Evolutionary conservation across 495 filamentous ascomycete genomes (phyloP), one percentile per base, ranked within the genome.

Genomic region (Penicillium samsonianum): DNA sequence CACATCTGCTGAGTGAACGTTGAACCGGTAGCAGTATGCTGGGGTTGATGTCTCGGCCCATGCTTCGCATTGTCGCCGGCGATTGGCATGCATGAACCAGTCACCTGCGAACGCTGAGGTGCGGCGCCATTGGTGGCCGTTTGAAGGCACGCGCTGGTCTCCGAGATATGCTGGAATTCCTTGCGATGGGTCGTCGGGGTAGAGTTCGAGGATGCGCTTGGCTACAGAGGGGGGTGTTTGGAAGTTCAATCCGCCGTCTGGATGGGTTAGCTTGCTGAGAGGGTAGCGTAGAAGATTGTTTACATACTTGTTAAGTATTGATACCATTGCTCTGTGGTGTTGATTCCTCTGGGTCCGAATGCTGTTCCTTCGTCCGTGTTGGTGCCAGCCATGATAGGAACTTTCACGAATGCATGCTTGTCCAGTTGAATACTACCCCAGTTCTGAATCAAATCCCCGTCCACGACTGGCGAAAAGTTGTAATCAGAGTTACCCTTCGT

Each of bases 1-100:
- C 0, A 71, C 57, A 50, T 79, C 75, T 30, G 67, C 72, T 0
- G 74, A 65, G 38, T 73, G 72, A 33, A 78, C 76, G 63, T 87
- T 82, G 70, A 86, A 88, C 9, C 82, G 82, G 68, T 84, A 87
- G 67, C 82, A 82, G 72, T 83, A 87, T 8, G 84, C 83, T 11
- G 74, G 64, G 2, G 80, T 66, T 0, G 65, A 70, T 16, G 64
- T 61, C 8, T 67, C 69, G 12, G 79, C 63, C 79, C 82, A 87
- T 0, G 76, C 65, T 57, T 83, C 69, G 57, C 80, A 83, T 28
- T 81, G 80, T 30, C 75, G 72, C 10, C 85, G 78, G 3, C 83
- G 78, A 26, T 78, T 77, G 1, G 80, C 81, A 42, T 82, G 81
- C 75, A 87, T 83, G 41, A 67, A 64, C 22, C 74, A 62, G 65